These are phyloP conservation scores for Pilasporangium apinafurcum DNA, from an alignment of 352 stramenopile species.

Conservation along the genomic window DNA sequence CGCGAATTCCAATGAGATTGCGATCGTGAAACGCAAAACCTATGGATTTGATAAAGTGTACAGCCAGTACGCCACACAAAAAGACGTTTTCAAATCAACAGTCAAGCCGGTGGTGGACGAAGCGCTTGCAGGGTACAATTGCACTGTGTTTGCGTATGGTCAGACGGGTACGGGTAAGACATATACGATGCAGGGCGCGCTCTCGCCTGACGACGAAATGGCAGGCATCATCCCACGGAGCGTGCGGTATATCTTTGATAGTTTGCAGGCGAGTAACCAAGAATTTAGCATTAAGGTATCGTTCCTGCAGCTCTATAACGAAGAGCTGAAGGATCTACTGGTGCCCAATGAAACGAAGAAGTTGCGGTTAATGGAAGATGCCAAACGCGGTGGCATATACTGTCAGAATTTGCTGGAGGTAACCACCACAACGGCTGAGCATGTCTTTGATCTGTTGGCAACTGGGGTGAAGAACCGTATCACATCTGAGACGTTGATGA, in stretches of 20 bases:
- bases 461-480: constrained; percentile 89
- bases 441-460: constrained; percentile 87
- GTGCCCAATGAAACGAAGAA: constrained; percentile 74
- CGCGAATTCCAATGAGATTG: constrained; percentile 76
- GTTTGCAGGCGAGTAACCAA: constrained; percentile 84
- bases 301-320: constrained; percentile 99
- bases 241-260: constrained; percentile 94
- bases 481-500: constrained; percentile 91
- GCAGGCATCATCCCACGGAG: constrained; percentile 94
- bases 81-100: constrained; percentile 93
- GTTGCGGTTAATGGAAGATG: constrained; percentile 85
- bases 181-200: constrained; percentile 96
- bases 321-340: constrained; percentile 94
- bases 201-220: constrained; percentile 80
- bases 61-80: constrained; percentile 94
- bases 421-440: constrained; percentile 64
- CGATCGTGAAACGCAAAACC: constrained; percentile 84
- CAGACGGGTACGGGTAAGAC: constrained; percentile 98
- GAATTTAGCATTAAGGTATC: constrained; percentile 93
- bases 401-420: constrained; percentile 90
- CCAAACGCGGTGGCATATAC: constrained; percentile 81
- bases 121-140: constrained; percentile 94
- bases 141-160: constrained; percentile 96
- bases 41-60: constrained; percentile 93
- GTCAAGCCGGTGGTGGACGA: constrained; percentile 95